Evolutionary conservation across 371 early-diverging fungal species (phyloP).

Genomic region (Saksenaea vasiformis): DNA sequence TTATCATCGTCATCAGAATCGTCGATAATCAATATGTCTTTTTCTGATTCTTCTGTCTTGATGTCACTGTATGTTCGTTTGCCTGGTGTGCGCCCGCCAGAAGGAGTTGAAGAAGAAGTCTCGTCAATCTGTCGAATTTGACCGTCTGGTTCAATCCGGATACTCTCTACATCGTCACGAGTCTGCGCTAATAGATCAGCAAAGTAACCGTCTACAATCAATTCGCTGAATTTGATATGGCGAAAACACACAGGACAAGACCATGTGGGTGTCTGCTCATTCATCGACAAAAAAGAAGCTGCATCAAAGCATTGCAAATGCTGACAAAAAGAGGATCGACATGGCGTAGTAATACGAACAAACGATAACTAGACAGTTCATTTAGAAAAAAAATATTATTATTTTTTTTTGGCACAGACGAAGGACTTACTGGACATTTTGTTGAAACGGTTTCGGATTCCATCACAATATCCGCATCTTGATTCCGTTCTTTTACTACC

Average conservation of each 20-base stretch:
- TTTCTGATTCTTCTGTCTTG: constrained; percentile 5
- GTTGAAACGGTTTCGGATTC: constrained; percentile 57
- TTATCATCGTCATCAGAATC: constrained; percentile 25
- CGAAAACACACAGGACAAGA: constrained; percentile 74
- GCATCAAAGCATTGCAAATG: constrained; percentile 83
- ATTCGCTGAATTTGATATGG: constrained; percentile 59
- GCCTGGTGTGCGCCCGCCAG: constrained; percentile 9
- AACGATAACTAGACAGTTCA: constrained; percentile 55
- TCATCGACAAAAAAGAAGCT: constrained; percentile 65
- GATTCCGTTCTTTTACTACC: constrained; percentile 32
- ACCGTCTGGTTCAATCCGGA: constrained; percentile 66
- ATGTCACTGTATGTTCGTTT: constrained; percentile 25
- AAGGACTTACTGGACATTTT: constrained; percentile 58
- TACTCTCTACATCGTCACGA: constrained; percentile 49
- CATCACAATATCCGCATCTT: constrained; percentile 56
- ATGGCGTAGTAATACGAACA: constrained; percentile 63
- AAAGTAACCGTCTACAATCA: constrained; percentile 71
- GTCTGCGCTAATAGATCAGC: constrained; percentile 58
- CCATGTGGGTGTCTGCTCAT: constrained; percentile 72
- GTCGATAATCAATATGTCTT: constrained; percentile 9
- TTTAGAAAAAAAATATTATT: constrained; percentile 18
- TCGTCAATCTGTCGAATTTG: constrained; percentile 49
- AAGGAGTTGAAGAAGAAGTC: background rate
- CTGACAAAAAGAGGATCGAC: constrained; percentile 60
- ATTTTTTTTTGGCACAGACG: background rate